Evolutionary conservation across 305 asterid species (phyloP), one percentile per base, ranked within the genome.

Genomic region (Solanum hybrid): DNA sequence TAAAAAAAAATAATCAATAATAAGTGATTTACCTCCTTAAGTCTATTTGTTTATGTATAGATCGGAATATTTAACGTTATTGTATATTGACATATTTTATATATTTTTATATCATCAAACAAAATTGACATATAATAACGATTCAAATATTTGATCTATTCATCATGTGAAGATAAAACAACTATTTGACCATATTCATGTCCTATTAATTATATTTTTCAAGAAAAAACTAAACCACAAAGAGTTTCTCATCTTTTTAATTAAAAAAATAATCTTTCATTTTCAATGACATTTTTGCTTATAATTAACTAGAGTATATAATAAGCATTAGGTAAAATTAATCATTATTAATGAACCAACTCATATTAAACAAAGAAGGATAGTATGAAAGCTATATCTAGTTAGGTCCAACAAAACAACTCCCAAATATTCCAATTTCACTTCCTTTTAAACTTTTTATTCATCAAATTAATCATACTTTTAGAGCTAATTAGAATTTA

Each of bases 371-470:
- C 71, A 82, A 82, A 42, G 4, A 27, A 9, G 27, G 56, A 36
- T 36, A 35, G 24, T 40, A 42, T 42, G 71, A 27, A 36, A 81
- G 37, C 10, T 42, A 81, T 81, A 81, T 27, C 37, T 27, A 29
- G 71, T 82, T 82, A 82, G 87, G 87, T 42, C 51, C 37, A 81
- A 16, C 35, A 40, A 81, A 86, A 79, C 29, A 11, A n/a, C 38
- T 76, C 51, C 56, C 64, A 29, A 91, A 90, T 90, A 91, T 91
- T 90, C 92, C 90, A 88, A n/a, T 38, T 87, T 88, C 90, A 34
- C 84, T 76, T 86, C 91, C 80, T 27, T 31, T 64, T 86, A 20
- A 31, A 31, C 34, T 75, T 16, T 88, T 78, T 88, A 82, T 36
- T 82, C 76, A 80, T 87, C 51, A 88, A 26, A 24, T 40, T 42